Conservation (phyloP, 2,329 filamentous ascomycete genomes). For the Microdochium bolleyi region DNA sequence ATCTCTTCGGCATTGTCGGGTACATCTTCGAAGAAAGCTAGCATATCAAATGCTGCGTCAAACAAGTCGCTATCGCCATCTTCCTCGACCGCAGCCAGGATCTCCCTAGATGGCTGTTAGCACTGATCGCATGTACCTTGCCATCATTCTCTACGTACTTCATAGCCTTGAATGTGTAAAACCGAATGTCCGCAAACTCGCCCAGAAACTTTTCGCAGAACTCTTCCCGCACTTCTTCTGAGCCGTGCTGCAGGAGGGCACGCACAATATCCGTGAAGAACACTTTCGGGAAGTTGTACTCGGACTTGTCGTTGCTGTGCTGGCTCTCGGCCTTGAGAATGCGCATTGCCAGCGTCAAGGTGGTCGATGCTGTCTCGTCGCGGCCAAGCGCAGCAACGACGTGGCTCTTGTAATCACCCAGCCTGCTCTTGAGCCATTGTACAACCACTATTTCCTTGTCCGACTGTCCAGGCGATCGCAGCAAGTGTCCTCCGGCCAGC, state of each 20-base stretch:
- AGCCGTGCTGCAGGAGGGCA: slow-evolving; percentile 48
- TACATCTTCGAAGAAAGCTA: slow-evolving; percentile 61
- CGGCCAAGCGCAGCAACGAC: slow-evolving; percentile 56
- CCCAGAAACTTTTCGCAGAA: slow-evolving; percentile 74
- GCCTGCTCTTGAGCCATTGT: slow-evolving; percentile 69
- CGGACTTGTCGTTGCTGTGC: slow-evolving; percentile 49
- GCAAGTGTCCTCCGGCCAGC: slow-evolving; percentile 64
- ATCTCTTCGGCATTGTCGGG: slow-evolving; percentile 61
- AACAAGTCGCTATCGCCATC: slow-evolving; percentile 29
- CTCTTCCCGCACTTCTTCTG: slow-evolving; percentile 55
- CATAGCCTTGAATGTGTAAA: slow-evolving; percentile 69
- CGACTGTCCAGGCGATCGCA: slow-evolving; percentile 53
- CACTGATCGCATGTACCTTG: background rate
- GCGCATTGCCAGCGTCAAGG: slow-evolving; percentile 74
- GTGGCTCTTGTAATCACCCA: slow-evolving; percentile 60
- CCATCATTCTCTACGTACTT: slow-evolving; percentile 41
- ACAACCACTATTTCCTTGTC: slow-evolving; percentile 70
- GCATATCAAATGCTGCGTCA: slow-evolving; percentile 51
- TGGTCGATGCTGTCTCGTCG: slow-evolving; percentile 59
- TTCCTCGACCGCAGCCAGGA: slow-evolving; percentile 17
- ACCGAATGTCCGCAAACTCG: slow-evolving; percentile 77
- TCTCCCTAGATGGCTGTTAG: slow-evolving; percentile 11
- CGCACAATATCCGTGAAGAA: slow-evolving; percentile 60
- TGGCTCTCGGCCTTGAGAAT: slow-evolving; percentile 73
- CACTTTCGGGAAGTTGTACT: slow-evolving; percentile 60